Percentiles rank a stretch among this genome's conserved stretches.
phyloP scores from a whole-genome alignment of 2,329 filamentous ascomycete species.

The Colletotrichum simmondsii region DNA sequence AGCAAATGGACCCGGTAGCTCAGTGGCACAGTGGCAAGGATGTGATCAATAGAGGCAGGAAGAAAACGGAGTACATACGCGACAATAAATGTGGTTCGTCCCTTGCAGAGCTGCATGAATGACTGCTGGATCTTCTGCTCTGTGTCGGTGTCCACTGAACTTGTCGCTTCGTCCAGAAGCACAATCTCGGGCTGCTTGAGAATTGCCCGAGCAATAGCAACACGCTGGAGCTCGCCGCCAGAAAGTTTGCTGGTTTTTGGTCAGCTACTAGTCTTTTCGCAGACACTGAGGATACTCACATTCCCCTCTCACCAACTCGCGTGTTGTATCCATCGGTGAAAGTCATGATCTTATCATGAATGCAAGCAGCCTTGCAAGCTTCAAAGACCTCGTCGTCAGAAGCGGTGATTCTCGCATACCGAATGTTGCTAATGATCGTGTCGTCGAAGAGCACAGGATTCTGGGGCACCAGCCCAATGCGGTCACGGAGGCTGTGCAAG shows the following conservation, averaged over 20 bases:
- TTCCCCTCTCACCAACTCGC: slow-evolving; percentile 61
- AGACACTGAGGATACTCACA: slow-evolving; percentile 44
- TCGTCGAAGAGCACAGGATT: slow-evolving; percentile 67
- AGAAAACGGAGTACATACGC: slow-evolving; percentile 56
- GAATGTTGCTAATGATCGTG: slow-evolving; percentile 69
- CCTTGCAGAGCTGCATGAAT: slow-evolving; percentile 66
- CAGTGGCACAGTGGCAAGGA: neutral
- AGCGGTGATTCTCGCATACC: slow-evolving; percentile 65
- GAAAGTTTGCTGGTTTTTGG: slow-evolving; percentile 64
- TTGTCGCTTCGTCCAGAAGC: slow-evolving; percentile 83
- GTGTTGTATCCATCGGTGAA: slow-evolving; percentile 65
- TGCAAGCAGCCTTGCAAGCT: slow-evolving; percentile 65
- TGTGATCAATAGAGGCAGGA: too few species aligned
- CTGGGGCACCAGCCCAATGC: slow-evolving; percentile 68
- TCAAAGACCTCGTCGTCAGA: slow-evolving; percentile 65
- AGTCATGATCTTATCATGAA: slow-evolving; percentile 67
- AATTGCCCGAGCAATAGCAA: slow-evolving; percentile 77
- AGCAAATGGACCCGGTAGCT: neutral
- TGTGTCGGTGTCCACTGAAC: slow-evolving; percentile 77
- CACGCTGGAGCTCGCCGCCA: slow-evolving; percentile 73
- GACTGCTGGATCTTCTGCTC: slow-evolving; percentile 75
- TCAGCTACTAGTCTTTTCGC: slow-evolving; percentile 33
- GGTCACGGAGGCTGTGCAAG: slow-evolving; percentile 61
- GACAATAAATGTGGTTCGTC: slow-evolving; percentile 74
- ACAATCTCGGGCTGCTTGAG: slow-evolving; percentile 81